Evolutionary conservation across 176 grass and related monocot genomes (phyloP).

Genomic region (Cenchrus fungigraminus): DNA sequence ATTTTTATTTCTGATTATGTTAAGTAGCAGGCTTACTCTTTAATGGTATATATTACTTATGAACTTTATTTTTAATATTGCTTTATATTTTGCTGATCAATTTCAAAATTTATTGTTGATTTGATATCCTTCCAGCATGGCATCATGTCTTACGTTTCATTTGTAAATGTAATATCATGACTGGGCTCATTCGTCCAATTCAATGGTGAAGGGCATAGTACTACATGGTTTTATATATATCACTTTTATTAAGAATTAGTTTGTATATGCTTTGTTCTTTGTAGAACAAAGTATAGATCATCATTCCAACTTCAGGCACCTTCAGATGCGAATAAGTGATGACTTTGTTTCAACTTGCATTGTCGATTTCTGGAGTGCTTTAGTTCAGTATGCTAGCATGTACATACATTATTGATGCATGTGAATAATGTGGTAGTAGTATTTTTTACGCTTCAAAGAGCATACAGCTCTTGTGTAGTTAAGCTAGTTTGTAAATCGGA

Average conservation of each 20-base stretch:
- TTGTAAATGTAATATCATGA: not conserved
- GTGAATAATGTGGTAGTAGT: slow-evolving; percentile 1
- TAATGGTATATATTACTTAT: not conserved
- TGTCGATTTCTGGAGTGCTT: not conserved
- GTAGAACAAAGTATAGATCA: slow-evolving; percentile 6
- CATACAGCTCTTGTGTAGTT: not conserved
- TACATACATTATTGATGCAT: slow-evolving; percentile 10
- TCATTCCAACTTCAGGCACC: not conserved
- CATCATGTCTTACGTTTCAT: not conserved
- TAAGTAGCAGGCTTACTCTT: not conserved
- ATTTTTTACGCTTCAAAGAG: slow-evolving; percentile 10
- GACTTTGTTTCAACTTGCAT: slow-evolving; percentile 10
- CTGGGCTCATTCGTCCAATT: not conserved
- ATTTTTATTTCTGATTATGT: not conserved
- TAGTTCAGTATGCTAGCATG: slow-evolving; percentile 13
- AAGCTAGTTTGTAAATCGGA: slow-evolving; percentile 22
- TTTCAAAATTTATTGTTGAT: not conserved
- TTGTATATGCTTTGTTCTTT: not conserved
- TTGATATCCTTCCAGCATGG: not conserved
- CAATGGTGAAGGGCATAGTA: not conserved
- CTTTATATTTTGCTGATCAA: not conserved
- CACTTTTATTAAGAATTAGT: not conserved
- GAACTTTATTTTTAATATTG: not conserved
- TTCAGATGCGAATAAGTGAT: not conserved
- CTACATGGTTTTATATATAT: not conserved